These are phyloP conservation scores for Penicillium argentinense DNA, from an alignment of 495 filamentous ascomycete genomes.

Conservation along the genomic window DNA sequence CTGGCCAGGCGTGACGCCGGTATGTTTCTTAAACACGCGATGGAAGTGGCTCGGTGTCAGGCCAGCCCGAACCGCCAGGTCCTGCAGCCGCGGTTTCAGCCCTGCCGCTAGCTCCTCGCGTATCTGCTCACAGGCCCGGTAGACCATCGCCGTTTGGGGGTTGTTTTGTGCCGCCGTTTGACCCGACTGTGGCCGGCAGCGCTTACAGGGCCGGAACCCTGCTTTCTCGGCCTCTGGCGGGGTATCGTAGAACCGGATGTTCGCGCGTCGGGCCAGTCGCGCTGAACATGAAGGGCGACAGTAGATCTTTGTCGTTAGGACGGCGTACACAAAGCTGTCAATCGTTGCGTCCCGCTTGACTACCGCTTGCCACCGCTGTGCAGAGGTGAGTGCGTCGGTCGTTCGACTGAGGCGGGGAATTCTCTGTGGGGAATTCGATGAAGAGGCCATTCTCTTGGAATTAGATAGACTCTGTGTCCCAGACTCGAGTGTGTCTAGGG, in stretches of 20 bases:
- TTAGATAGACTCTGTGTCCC: too few species aligned
- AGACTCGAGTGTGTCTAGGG: too few species aligned
- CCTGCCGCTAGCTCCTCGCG: conserved; percentile 23
- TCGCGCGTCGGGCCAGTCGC: conserved; percentile 60
- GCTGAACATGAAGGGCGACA: conserved; percentile 62
- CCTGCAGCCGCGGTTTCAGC: conserved; percentile 43
- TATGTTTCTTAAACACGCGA: conserved; percentile 59
- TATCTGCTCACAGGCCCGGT: conserved; percentile 44
- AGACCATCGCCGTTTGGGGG: conserved; percentile 43
- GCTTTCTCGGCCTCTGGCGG: conserved; percentile 53
- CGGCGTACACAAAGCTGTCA: conserved; percentile 59
- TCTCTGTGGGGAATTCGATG: conserved; percentile 9
- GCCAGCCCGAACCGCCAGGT: conserved; percentile 52
- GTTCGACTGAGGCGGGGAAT: conserved; percentile 29
- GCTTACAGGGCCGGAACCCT: conserved; percentile 63
- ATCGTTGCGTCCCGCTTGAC: conserved; percentile 49
- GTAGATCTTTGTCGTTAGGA: conserved; percentile 62
- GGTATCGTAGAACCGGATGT: conserved; percentile 58
- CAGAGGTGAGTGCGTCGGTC: conserved; percentile 22
- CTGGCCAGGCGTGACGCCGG: conserved; percentile 60
- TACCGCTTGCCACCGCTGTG: conserved; percentile 57
- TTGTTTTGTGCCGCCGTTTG: conserved; percentile 35
- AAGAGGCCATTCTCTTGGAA: neutral
- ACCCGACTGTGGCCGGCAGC: conserved; percentile 55
- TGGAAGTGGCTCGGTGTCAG: conserved; percentile 63